These are phyloP conservation scores for Thermomucor indicae-seudaticae DNA, from an alignment of 371 early-diverging fungal species.

Conservation along the genomic window DNA sequence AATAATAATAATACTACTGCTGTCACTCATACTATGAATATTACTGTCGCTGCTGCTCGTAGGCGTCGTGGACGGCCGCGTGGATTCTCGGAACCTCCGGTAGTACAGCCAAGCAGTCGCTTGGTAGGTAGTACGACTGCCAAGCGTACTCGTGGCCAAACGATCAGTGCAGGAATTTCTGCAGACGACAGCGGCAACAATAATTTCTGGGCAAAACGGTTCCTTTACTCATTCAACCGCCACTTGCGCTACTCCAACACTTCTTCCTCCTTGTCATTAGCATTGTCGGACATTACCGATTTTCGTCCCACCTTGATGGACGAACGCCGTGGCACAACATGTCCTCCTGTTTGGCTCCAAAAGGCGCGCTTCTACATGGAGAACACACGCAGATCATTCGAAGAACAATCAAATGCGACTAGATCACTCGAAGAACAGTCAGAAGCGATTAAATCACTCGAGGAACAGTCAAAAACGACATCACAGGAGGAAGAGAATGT, in stretches of 20 bases:
- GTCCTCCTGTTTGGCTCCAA: conserved; percentile 19
- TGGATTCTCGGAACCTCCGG: background rate
- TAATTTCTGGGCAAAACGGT: background rate
- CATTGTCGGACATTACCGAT: background rate
- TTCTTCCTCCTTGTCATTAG: background rate
- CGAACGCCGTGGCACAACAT: conserved; percentile 11
- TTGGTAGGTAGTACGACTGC: background rate
- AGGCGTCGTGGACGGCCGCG: background rate
- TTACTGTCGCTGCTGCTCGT: no score
- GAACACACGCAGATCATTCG: background rate
- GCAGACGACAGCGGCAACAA: background rate
- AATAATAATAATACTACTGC: no score
- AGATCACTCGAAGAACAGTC: no score
- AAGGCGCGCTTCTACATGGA: conserved; percentile 15
- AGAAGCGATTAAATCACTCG: no score
- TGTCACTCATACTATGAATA: no score
- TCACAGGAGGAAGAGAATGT: no score
- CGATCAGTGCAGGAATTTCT: background rate
- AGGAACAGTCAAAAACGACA: no score
- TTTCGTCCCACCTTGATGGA: conserved; percentile 8
- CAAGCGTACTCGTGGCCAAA: background rate
- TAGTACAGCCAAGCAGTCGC: background rate
- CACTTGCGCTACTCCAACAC: background rate
- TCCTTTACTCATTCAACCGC: background rate
- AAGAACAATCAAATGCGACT: background rate